Conservation (phyloP, 306 rosid genomes). For the Mimosa bimucronata region DNA sequence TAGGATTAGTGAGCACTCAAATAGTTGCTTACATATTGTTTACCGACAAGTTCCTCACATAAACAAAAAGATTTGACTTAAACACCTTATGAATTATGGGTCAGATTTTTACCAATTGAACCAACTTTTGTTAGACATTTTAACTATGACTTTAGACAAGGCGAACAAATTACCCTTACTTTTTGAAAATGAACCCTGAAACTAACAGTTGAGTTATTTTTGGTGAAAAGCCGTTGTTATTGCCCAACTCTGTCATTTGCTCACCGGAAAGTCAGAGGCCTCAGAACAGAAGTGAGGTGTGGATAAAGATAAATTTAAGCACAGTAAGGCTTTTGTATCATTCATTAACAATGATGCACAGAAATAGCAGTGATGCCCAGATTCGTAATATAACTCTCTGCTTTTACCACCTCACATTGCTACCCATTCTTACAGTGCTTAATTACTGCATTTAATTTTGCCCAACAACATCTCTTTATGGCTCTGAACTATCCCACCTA, state of each 20-base stretch:
- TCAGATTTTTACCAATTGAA: too few species aligned
- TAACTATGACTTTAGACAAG: too few species aligned
- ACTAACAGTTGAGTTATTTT: background rate
- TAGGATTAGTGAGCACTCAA: too few species aligned
- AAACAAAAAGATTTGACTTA: too few species aligned
- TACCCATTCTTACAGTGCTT: background rate
- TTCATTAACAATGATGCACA: background rate
- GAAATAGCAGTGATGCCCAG: background rate
- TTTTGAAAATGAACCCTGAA: background rate
- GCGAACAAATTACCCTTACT: background rate
- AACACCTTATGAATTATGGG: too few species aligned
- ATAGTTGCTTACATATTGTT: too few species aligned
- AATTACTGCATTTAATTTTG: constrained; percentile 27
- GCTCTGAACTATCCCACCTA: constrained; percentile 47
- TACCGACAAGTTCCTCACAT: too few species aligned
- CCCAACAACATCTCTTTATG: constrained; percentile 39
- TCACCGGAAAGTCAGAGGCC: background rate
- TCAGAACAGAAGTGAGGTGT: background rate
- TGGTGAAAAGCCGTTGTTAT: background rate
- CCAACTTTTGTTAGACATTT: too few species aligned
- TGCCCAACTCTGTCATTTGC: background rate
- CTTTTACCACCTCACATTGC: background rate
- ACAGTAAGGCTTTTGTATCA: background rate
- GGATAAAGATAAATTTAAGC: background rate
- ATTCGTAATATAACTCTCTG: background rate